Conservation (phyloP, 2,329 filamentous ascomycete species). For the Trichoderma sp. region DNA sequence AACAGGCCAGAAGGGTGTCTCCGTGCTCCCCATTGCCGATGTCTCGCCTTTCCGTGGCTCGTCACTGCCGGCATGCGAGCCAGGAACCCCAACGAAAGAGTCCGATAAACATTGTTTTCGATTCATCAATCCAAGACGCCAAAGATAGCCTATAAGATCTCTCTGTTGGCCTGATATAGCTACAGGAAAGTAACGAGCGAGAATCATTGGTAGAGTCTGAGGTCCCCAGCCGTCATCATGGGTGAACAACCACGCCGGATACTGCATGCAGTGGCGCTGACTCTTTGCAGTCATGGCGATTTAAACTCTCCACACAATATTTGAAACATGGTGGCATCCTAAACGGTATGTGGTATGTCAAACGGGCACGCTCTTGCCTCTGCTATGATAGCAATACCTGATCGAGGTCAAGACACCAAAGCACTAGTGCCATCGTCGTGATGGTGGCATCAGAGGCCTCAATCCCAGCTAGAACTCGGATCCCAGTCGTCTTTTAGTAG, state of each 20-base stretch:
- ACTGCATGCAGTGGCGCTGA: background rate
- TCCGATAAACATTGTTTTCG: conserved; percentile 26
- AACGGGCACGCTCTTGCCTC: background rate
- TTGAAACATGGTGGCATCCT: background rate
- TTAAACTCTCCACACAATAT: background rate
- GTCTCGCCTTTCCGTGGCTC: conserved; percentile 5
- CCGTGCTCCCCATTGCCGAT: conserved; percentile 17
- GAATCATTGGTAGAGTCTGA: background rate
- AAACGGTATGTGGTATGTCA: background rate
- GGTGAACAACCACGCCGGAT: background rate
- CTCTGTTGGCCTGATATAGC: background rate
- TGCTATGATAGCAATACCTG: background rate
- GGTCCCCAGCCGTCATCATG: conserved; percentile 2
- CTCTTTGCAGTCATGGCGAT: background rate
- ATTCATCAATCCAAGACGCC: conserved; percentile 18
- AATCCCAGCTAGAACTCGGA: background rate
- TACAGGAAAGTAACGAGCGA: background rate
- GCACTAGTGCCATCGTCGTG: background rate
- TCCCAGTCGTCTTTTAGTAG: background rate
- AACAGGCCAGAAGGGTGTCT: conserved; percentile 13
- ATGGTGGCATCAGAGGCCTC: background rate
- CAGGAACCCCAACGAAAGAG: conserved; percentile 13
- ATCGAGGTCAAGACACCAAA: background rate
- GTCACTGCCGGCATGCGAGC: conserved; percentile 22
- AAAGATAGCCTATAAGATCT: background rate